Percentiles rank a stretch among this genome's conserved stretches.
These are phyloP conservation scores for Asterella californica DNA, from an alignment of 225 moss, liverwort and hornwort genomes.

Conservation along the genomic window DNA sequence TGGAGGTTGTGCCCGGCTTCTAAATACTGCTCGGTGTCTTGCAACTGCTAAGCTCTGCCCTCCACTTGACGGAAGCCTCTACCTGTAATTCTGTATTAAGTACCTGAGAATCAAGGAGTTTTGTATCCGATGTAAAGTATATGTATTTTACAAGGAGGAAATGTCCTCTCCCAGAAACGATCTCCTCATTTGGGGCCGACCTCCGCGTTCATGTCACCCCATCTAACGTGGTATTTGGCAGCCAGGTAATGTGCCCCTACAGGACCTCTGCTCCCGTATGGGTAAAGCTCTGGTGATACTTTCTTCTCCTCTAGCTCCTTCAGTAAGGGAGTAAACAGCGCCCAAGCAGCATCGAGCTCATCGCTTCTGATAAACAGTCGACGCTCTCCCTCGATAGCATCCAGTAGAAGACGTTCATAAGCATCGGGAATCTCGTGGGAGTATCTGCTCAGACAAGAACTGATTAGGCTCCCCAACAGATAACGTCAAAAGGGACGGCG, in stretches of 20 bases:
- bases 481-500: no score
- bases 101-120: not conserved
- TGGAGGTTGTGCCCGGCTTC: slow-evolving; percentile 5
- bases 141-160: slow-evolving; percentile 17
- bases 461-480: no score
- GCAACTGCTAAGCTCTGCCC: slow-evolving; percentile 10
- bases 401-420: slow-evolving; percentile 84
- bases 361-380: slow-evolving; percentile 91
- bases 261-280: slow-evolving; percentile 94
- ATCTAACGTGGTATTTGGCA: slow-evolving; percentile 87
- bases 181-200: slow-evolving; percentile 5
- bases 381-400: slow-evolving; percentile 90
- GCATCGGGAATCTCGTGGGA: slow-evolving; percentile 86
- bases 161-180: not conserved
- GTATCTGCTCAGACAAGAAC: slow-evolving; percentile 45
- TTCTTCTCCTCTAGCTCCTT: slow-evolving; percentile 68
- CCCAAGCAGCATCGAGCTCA: slow-evolving; percentile 92
- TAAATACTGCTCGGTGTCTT: slow-evolving; percentile 1
- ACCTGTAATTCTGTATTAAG: slow-evolving; percentile 8
- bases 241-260: slow-evolving; percentile 91
- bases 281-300: slow-evolving; percentile 78
- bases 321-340: slow-evolving; percentile 77
- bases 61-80: not conserved
- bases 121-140: slow-evolving; percentile 9
- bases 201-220: slow-evolving; percentile 77